phyloP scores from a whole-genome alignment of 768 basidiomycete genomes.

The Amanita polypyramis region DNA sequence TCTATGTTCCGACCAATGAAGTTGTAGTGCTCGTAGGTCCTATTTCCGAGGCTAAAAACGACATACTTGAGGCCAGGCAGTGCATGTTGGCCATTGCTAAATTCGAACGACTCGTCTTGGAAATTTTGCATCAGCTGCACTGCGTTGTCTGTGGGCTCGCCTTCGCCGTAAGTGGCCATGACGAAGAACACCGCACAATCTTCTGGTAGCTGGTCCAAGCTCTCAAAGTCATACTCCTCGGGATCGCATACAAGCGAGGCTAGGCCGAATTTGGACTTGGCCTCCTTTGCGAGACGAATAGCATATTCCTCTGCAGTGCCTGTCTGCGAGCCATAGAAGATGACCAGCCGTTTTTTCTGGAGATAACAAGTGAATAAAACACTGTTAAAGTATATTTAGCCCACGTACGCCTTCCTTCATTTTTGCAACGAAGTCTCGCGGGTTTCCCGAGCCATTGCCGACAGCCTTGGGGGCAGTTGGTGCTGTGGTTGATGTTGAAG shows the following conservation, averaged over 20 bases:
- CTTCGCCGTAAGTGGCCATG: constrained; percentile 97
- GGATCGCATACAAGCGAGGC: constrained; percentile 96
- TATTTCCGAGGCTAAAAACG: constrained; percentile 87
- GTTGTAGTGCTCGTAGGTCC: constrained; percentile 95
- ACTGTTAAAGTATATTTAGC: background rate
- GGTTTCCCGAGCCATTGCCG: constrained; percentile 68
- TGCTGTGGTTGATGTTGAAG: constrained; percentile 51
- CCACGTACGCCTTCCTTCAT: constrained; percentile 84
- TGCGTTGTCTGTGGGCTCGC: constrained; percentile 97
- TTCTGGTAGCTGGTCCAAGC: constrained; percentile 83
- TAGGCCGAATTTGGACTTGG: constrained; percentile 91
- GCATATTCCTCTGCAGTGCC: constrained; percentile 98
- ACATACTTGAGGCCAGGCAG: constrained; percentile 89
- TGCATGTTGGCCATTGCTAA: constrained; percentile 65
- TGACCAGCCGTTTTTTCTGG: constrained; percentile 93
- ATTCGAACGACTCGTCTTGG: constrained; percentile 79
- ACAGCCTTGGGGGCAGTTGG: constrained; percentile 33
- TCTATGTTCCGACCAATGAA: constrained; percentile 79
- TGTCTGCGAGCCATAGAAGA: constrained; percentile 98
- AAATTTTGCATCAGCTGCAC: constrained; percentile 91
- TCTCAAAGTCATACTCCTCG: constrained; percentile 98
- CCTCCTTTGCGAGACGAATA: constrained; percentile 95
- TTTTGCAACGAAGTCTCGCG: constrained; percentile 89
- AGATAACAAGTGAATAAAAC: constrained; percentile 7
- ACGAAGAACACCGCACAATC: constrained; percentile 89